These are phyloP conservation scores for Candida lessepsii DNA, from an alignment of 805 yeast genomes.

Conservation along the genomic window DNA sequence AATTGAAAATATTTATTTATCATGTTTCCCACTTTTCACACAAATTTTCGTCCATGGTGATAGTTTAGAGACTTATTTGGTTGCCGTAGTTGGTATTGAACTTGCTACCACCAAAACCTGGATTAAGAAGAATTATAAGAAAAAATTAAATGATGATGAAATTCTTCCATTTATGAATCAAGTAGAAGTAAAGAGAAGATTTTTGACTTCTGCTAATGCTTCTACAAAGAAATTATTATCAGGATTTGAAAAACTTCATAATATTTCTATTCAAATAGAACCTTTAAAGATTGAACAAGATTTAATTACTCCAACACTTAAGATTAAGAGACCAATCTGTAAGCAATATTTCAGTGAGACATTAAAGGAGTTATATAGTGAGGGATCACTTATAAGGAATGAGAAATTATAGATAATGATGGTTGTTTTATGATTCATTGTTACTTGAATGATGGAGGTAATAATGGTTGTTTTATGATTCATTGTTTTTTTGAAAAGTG, in stretches of 20 bases:
- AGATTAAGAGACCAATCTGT: constrained; percentile 43
- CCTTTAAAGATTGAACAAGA: constrained; percentile 63
- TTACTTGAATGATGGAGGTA: background rate
- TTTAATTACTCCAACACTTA: constrained; percentile 65
- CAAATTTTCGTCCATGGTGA: constrained; percentile 68
- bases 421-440: background rate
- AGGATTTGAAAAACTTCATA: constrained; percentile 65
- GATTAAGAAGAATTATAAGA: constrained; percentile 18
- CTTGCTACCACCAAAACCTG: constrained; percentile 29
- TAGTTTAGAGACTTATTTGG: constrained; percentile 52
- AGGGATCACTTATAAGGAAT: constrained; percentile 28
- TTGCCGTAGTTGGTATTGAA: constrained; percentile 64
- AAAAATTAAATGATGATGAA: constrained; percentile 19
- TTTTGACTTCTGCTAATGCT: constrained; percentile 38
- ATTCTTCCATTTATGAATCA: constrained; percentile 28
- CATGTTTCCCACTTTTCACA: constrained; percentile 47
- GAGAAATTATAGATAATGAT: constrained; percentile 18
- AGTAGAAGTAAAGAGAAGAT: constrained; percentile 32
- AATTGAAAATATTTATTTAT: constrained; percentile 62
- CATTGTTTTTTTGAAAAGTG: no score
- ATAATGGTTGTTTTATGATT: no score
- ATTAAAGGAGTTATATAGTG: constrained; percentile 28
- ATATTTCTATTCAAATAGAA: constrained; percentile 51
- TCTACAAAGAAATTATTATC: constrained; percentile 37
- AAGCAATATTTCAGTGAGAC: constrained; percentile 23